Evolutionary conservation across 768 basidiomycete genomes (phyloP), one percentile per base, ranked within the genome.

Genomic region (Termitomyces heimii): DNA sequence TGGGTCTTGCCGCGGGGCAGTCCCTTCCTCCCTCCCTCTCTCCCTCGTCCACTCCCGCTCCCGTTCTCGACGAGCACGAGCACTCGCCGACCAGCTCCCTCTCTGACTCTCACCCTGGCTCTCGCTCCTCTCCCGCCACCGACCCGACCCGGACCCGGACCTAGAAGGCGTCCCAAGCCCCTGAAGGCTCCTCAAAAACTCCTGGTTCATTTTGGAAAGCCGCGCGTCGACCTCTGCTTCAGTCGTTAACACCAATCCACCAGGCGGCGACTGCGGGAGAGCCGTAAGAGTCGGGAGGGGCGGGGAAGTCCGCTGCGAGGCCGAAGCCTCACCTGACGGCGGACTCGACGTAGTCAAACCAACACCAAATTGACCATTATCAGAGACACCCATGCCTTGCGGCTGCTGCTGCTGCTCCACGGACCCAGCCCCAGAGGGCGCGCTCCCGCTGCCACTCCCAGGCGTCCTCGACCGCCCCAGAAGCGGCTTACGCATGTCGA

Each of bases 401-500:
- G 13, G 18, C 22, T 47, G 28, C 12, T 16, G 44, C 26, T 45
- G 44, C 14, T 26, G 26, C 26, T 2, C 26, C 14, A n/a, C 39
- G n/a, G 18, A 40, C 10, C 9, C 39, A 40, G 39, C 39, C 9
- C 39, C 39, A 9, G 39, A 40, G 8, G 39, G 39, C 39, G 3
- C 39, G 10, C 39, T 40, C 8, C 39, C 39, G 26, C 26, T n/a
- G 5, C 45, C 22, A 10, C 28, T 18, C 3, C 16, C 28, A n/a
- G 29, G 34, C 24, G 12, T 34, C 57, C 68, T 73, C 54, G 57
- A 63, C 29, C 76, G 68, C 31, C 80, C 77, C 13, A 74, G 74
- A 52, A 92, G 73, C 3, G 89, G 88, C 64, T 83, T 85, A 26
- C 86, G 77, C 26, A 80, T 73, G 62, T 89, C 89, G 50, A 89